Percentiles rank a stretch among this genome's conserved stretches.
These are phyloP conservation scores for Turnera subulata DNA, from an alignment of 345 rosid genomes.

Conservation along the genomic window DNA sequence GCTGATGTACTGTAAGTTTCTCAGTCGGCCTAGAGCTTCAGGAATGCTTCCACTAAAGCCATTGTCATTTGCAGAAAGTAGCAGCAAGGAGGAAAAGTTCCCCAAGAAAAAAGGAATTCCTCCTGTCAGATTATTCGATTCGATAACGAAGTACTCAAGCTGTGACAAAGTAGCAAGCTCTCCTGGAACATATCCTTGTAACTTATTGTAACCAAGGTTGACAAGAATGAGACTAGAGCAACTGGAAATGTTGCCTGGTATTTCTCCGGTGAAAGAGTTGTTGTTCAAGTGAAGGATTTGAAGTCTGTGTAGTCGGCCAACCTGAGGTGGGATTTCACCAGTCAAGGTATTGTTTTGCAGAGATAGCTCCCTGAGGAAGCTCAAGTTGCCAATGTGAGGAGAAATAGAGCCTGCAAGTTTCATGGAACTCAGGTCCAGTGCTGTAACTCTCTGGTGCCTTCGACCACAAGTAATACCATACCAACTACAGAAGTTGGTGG, in stretches of 20 bases:
- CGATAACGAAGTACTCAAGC: background rate
- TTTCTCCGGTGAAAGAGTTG: constrained; percentile 9
- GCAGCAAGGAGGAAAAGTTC: constrained; percentile 3
- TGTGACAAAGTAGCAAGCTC: background rate
- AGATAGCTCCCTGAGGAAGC: no score
- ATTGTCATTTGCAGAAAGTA: background rate
- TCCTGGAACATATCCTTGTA: constrained; percentile 4
- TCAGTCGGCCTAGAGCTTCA: background rate
- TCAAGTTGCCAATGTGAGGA: no score
- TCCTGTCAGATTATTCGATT: background rate
- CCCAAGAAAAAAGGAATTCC: background rate
- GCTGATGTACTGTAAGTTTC: background rate
- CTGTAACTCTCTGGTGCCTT: no score
- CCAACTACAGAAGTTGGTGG: no score
- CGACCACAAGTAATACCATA: no score
- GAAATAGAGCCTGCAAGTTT: no score
- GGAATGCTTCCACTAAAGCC: background rate
- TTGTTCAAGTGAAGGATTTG: background rate
- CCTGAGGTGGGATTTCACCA: constrained; percentile 4
- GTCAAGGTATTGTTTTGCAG: constrained; percentile 2
- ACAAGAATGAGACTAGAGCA: background rate
- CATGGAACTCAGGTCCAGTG: no score
- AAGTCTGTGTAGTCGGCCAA: constrained; percentile 8
- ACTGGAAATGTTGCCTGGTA: constrained; percentile 14
- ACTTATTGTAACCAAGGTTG: background rate